Conservation (phyloP, 805 yeast genomes). For the Torulaspora maleeae region DNA sequence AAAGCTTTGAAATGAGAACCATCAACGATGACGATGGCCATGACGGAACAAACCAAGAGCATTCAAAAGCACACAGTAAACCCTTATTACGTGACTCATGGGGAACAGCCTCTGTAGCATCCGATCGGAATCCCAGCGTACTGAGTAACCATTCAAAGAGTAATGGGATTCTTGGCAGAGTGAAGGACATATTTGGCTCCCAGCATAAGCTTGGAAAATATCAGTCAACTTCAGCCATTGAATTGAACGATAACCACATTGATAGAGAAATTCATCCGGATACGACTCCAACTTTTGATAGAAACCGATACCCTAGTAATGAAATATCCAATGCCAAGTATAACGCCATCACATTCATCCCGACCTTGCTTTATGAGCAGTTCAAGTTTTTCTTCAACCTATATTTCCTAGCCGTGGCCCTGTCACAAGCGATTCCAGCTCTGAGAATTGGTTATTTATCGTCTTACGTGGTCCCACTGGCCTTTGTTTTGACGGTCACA, state of each 20-base stretch:
- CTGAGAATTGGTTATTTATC: conserved; percentile 89
- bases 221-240: conserved; percentile 15
- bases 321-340: conserved; percentile 93
- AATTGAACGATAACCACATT: conserved; percentile 15
- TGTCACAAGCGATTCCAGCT: conserved; percentile 87
- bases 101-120: not conserved
- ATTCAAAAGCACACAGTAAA: conserved; percentile 20
- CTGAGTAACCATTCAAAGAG: not conserved
- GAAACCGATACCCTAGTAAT: conserved; percentile 52
- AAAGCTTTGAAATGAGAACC: conserved; percentile 31
- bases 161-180: conserved; percentile 1
- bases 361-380: conserved; percentile 87
- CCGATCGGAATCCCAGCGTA: not conserved
- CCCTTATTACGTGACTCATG: conserved; percentile 16
- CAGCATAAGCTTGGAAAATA: conserved; percentile 8
- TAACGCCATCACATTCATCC: conserved; percentile 80
- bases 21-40: conserved; percentile 15
- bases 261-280: conserved; percentile 44
- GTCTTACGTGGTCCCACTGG: conserved; percentile 89
- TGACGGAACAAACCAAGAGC: conserved; percentile 11
- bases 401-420: conserved; percentile 86
- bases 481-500: conserved; percentile 85
- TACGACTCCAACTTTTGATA: conserved; percentile 37
- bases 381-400: conserved; percentile 94
- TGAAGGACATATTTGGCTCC: conserved; percentile 7